These are phyloP conservation scores for Saturnispora diversa DNA, from an alignment of 805 yeast species.

Conservation along the genomic window DNA sequence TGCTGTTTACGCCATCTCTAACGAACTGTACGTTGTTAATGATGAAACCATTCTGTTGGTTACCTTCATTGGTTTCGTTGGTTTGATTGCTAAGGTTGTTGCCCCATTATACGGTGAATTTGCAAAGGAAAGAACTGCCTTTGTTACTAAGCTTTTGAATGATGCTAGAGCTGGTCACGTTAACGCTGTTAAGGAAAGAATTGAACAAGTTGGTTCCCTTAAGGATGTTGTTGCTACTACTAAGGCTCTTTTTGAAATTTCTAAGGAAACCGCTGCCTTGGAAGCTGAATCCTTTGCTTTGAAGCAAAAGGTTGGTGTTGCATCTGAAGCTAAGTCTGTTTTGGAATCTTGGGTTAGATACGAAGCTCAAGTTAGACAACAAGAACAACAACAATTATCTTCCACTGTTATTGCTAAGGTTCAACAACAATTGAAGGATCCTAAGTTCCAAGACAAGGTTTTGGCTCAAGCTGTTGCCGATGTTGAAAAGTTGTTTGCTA, in stretches of 20 bases:
- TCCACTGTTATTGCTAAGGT: constrained; percentile 82
- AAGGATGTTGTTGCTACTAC: constrained; percentile 90
- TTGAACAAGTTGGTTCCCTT: constrained; percentile 77
- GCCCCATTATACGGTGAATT: constrained; percentile 94
- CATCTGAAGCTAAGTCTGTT: constrained; percentile 86
- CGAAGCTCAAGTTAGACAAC: constrained; percentile 92
- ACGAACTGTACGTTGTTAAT: constrained; percentile 85
- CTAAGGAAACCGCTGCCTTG: constrained; percentile 92
- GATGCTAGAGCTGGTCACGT: constrained; percentile 86
- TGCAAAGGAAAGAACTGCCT: constrained; percentile 75
- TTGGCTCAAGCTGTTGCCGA: constrained; percentile 89
- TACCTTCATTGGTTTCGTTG: constrained; percentile 71
- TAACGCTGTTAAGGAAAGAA: constrained; percentile 87
- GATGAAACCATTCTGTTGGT: constrained; percentile 84
- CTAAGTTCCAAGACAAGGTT: constrained; percentile 89
- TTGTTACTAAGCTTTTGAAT: constrained; percentile 51
- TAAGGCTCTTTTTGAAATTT: constrained; percentile 82
- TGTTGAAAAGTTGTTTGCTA: constrained; percentile 71
- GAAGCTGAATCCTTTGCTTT: constrained; percentile 92
- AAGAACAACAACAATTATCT: constrained; percentile 89
- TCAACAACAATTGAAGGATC: constrained; percentile 70
- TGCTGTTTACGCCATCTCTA: constrained; percentile 86
- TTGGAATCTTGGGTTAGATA: constrained; percentile 99
- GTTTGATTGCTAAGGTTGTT: constrained; percentile 71
- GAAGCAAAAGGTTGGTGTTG: constrained; percentile 83